Percentiles rank a stretch among this genome's conserved stretches.
Conservation (phyloP, 108 stramenopile genomes). For the Epithemia pelagica region DNA sequence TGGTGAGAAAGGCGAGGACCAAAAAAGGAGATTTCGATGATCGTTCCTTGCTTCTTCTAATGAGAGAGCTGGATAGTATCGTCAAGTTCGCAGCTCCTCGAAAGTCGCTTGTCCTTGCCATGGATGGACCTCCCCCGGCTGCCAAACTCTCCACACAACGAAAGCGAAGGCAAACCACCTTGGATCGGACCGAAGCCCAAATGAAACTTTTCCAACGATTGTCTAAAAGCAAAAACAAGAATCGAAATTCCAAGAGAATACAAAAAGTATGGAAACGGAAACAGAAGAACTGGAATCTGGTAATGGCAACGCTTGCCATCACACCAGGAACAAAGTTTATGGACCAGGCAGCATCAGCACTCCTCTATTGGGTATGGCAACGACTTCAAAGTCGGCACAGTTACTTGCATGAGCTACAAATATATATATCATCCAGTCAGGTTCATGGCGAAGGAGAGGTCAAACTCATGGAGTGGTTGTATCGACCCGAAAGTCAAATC, state of each 20-base stretch:
- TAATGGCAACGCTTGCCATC: constrained; percentile 43
- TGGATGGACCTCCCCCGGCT: constrained; percentile 77
- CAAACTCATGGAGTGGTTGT: constrained; percentile 81
- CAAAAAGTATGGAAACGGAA: constrained; percentile 21
- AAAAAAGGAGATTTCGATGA: constrained; percentile 16
- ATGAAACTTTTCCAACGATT: constrained; percentile 24
- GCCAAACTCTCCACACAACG: constrained; percentile 85
- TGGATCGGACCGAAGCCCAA: constrained; percentile 19
- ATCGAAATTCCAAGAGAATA: constrained; percentile 19
- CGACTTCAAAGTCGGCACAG: constrained; percentile 27
- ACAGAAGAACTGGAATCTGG: constrained; percentile 9
- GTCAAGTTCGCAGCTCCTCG: constrained; percentile 51
- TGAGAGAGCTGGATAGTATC: constrained; percentile 59
- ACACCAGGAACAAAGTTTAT: constrained; percentile 78
- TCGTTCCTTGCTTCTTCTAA: constrained; percentile 42
- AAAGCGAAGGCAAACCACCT: constrained; percentile 35
- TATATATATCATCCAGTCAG: constrained; percentile 65
- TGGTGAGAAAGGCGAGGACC: constrained; percentile 33
- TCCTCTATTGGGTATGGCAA: constrained; percentile 86
- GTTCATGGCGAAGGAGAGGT: constrained; percentile 89
- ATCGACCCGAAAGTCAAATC: constrained; percentile 14
- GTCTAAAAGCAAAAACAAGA: constrained; percentile 12
- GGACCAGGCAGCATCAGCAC: constrained; percentile 52
- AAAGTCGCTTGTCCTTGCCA: constrained; percentile 65
- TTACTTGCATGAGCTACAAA: constrained; percentile 32